Conservation (phyloP, 768 basidiomycete genomes). For the Collybia nuda region DNA sequence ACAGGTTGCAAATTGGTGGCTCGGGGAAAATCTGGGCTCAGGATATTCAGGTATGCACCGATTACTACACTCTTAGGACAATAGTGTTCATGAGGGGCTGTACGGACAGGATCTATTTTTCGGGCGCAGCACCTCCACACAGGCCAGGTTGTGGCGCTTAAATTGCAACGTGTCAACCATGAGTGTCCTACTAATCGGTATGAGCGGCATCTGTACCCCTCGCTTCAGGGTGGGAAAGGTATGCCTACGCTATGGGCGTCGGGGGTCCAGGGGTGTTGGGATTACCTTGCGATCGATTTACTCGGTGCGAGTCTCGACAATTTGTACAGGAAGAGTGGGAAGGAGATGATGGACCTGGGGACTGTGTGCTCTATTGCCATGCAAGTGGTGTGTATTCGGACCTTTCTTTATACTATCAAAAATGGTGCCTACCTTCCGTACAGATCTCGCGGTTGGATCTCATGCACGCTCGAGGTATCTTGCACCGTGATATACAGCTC, state of each 20-base stretch:
- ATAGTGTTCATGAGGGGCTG: neutral
- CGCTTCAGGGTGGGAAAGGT: constrained; percentile 68
- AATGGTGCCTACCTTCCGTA: constrained; percentile 6
- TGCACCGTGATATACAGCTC: constrained; percentile 79
- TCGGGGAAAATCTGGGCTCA: constrained; percentile 61
- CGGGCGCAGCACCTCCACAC: constrained; percentile 58
- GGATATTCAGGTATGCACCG: constrained; percentile 65
- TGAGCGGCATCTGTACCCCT: constrained; percentile 68
- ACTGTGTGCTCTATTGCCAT: constrained; percentile 75
- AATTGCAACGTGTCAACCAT: constrained; percentile 67
- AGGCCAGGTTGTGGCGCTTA: constrained; percentile 65
- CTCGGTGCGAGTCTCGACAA: constrained; percentile 70
- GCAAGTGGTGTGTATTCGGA: constrained; percentile 57
- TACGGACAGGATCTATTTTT: constrained; percentile 62
- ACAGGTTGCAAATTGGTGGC: constrained; percentile 60
- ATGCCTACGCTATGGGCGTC: constrained; percentile 74
- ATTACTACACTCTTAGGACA: neutral
- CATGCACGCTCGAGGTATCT: constrained; percentile 72
- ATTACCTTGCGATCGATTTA: constrained; percentile 76
- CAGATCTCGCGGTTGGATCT: constrained; percentile 73
- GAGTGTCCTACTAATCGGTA: constrained; percentile 77
- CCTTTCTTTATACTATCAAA: constrained; percentile 1
- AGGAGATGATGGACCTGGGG: constrained; percentile 58
- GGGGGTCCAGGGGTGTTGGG: constrained; percentile 58
- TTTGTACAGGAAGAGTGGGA: constrained; percentile 52